Evolutionary conservation across 2,329 filamentous ascomycete genomes (phyloP).

Genomic region (Penicillium capsulatum): DNA sequence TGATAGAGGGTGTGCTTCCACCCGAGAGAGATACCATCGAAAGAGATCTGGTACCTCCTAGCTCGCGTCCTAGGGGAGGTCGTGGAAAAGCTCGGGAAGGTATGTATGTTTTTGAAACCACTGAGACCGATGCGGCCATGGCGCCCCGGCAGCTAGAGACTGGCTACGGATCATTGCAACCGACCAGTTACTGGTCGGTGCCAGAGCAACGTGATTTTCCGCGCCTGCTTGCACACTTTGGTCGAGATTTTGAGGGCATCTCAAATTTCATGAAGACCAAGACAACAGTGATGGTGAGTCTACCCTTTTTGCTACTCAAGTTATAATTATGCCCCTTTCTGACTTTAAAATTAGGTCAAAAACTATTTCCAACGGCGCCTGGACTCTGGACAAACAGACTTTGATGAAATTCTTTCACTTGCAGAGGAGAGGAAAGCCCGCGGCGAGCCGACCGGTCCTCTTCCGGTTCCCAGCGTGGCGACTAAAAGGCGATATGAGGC

Average conservation of each 20-base stretch:
- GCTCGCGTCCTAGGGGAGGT: conserved; percentile 26
- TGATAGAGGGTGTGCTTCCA: conserved; percentile 19
- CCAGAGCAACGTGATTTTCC: conserved; percentile 48
- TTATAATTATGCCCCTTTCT: neutral
- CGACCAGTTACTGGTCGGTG: conserved; percentile 52
- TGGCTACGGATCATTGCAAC: conserved; percentile 39
- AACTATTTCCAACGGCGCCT: conserved; percentile 48
- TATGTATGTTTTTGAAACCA: conserved; percentile 35
- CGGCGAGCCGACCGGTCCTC: conserved; percentile 42
- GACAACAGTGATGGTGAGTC: conserved; percentile 49
- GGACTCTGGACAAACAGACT: conserved; percentile 42
- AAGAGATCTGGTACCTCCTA: conserved; percentile 21
- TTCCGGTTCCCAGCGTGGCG: conserved; percentile 43
- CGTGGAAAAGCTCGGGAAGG: conserved; percentile 33
- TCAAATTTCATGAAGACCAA: conserved; percentile 51
- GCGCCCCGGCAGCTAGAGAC: conserved; percentile 25
- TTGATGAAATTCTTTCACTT: conserved; percentile 41
- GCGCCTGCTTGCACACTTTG: conserved; percentile 45
- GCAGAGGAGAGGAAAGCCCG: conserved; percentile 45
- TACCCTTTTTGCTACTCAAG: neutral
- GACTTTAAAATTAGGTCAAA: conserved; percentile 40
- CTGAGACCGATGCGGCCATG: conserved; percentile 27
- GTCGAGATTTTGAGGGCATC: conserved; percentile 47
- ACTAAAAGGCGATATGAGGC: conserved; percentile 49
- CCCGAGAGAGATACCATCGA: conserved; percentile 26